These are phyloP conservation scores for Dimocarpus longan DNA, from an alignment of 345 rosid species.

Conservation along the genomic window DNA sequence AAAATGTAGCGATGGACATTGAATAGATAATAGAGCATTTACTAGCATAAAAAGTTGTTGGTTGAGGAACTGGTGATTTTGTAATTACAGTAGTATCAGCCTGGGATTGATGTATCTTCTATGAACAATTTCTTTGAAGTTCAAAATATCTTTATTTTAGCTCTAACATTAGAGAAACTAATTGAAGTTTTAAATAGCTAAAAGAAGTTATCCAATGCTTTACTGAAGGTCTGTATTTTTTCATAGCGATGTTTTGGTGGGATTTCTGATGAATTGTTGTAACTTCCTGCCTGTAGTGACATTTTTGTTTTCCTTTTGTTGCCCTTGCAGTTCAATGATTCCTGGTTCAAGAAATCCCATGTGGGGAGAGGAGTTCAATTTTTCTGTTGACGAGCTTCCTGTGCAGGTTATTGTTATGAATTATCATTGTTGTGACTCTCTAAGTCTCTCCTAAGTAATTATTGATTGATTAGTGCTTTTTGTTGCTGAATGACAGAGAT, in stretches of 20 bases:
- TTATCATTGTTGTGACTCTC: neutral
- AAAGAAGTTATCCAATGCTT: neutral
- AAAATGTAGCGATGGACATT: neutral
- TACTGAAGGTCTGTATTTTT: neutral
- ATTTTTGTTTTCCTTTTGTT: slow-evolving; percentile 23
- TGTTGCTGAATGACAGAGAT: slow-evolving; percentile 13
- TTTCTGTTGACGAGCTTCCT: slow-evolving; percentile 89
- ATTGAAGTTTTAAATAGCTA: neutral
- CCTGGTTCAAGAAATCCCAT: slow-evolving; percentile 98
- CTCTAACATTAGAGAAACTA: neutral
- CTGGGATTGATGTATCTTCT: neutral
- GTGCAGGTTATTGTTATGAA: slow-evolving; percentile 57
- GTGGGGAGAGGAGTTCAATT: slow-evolving; percentile 99
- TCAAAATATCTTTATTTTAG: neutral
- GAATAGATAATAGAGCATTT: neutral
- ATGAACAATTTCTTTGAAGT: neutral
- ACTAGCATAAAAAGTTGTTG: neutral
- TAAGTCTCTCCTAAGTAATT: neutral
- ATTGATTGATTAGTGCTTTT: neutral
- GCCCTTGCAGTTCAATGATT: slow-evolving; percentile 81
- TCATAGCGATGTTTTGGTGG: neutral
- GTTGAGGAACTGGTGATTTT: neutral
- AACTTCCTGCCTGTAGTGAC: neutral
- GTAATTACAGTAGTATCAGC: neutral
- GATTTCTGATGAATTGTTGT: neutral